Conservation (phyloP, 176 grass and related monocot genomes). For the Aegilops speltoides region DNA sequence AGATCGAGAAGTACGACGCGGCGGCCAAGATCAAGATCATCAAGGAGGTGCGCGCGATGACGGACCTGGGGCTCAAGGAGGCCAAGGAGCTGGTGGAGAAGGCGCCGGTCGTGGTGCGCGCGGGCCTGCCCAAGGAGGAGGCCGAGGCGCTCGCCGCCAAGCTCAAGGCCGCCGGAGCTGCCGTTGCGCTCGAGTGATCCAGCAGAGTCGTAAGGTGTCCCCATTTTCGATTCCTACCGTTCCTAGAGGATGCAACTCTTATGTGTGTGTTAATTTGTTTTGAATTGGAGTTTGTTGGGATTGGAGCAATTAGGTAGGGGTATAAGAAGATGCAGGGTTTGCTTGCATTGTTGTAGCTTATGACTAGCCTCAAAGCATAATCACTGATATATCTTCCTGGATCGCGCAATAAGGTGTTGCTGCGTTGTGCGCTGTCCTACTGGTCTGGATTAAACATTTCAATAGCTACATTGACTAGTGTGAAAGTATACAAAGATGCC, state of each 20-base stretch:
- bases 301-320: neutral
- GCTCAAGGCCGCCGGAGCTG: conserved; percentile 85
- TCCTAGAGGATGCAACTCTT: conserved; percentile 1
- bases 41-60: conserved; percentile 92
- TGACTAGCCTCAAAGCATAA: conserved; percentile 28
- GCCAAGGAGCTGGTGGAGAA: conserved; percentile 98
- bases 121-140: conserved; percentile 86
- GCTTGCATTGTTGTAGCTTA: conserved; percentile 40
- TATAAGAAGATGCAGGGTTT: conserved; percentile 29
- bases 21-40: conserved; percentile 98
- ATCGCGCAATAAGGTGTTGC: conserved; percentile 28
- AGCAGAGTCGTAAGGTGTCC: conserved; percentile 20
- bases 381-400: conserved; percentile 18
- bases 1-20: conserved; percentile 93
- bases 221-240: conserved; percentile 22
- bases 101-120: conserved; percentile 77
- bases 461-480: neutral
- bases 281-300: conserved; percentile 21
- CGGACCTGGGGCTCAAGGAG: conserved; percentile 89
- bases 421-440: neutral
- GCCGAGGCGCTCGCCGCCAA: conserved; percentile 84
- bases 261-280: conserved; percentile 25
- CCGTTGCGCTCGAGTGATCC: conserved; percentile 74
- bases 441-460: neutral
- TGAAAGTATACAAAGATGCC: neutral